Evolutionary conservation across 2,329 filamentous ascomycete species (phyloP).

Genomic region (Verticillium nonalfalfae): DNA sequence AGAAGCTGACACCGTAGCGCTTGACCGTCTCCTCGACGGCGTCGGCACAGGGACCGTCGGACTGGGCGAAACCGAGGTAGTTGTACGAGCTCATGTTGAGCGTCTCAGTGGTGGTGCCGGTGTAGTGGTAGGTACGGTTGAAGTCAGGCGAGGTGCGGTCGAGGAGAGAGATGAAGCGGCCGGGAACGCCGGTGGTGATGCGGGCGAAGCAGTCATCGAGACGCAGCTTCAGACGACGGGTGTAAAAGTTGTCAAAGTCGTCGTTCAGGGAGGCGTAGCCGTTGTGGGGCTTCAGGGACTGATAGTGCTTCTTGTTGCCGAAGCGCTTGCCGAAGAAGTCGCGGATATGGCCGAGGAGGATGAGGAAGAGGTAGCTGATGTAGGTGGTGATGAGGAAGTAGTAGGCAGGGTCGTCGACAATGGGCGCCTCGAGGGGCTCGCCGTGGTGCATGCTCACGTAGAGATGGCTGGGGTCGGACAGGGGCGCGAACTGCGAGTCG

Average conservation of each 20-base stretch:
- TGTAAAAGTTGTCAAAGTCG: slow-evolving; percentile 99
- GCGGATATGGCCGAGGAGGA: slow-evolving; percentile 88
- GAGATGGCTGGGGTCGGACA: slow-evolving; percentile 72
- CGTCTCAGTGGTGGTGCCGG: slow-evolving; percentile 87
- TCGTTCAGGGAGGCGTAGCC: slow-evolving; percentile 95
- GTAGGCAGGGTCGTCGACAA: slow-evolving; percentile 94
- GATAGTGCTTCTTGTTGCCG: slow-evolving; percentile 74
- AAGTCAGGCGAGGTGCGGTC: slow-evolving; percentile 88
- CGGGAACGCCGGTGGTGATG: slow-evolving; percentile 87
- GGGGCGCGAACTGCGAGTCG: slow-evolving; percentile 87
- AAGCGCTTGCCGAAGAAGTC: slow-evolving; percentile 99
- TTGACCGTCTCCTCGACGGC: slow-evolving; percentile 79
- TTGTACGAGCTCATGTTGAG: slow-evolving; percentile 99
- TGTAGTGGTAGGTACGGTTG: slow-evolving; percentile 84
- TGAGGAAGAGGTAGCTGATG: slow-evolving; percentile 94
- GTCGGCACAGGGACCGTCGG: slow-evolving; percentile 92
- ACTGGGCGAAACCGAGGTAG: slow-evolving; percentile 97
- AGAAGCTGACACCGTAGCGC: slow-evolving; percentile 78
- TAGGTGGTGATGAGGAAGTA: slow-evolving; percentile 97
- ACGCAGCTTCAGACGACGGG: slow-evolving; percentile 82
- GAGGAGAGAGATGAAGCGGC: slow-evolving; percentile 86
- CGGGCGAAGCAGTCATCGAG: slow-evolving; percentile 97
- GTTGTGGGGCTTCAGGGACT: slow-evolving; percentile 72
- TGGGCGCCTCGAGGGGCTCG: slow-evolving; percentile 69
- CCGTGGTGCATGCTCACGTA: slow-evolving; percentile 88